Base-by-base conservation (phyloP, 1,284 basidiomycete genomes). In the Rhodotorula glutinis region DNA sequence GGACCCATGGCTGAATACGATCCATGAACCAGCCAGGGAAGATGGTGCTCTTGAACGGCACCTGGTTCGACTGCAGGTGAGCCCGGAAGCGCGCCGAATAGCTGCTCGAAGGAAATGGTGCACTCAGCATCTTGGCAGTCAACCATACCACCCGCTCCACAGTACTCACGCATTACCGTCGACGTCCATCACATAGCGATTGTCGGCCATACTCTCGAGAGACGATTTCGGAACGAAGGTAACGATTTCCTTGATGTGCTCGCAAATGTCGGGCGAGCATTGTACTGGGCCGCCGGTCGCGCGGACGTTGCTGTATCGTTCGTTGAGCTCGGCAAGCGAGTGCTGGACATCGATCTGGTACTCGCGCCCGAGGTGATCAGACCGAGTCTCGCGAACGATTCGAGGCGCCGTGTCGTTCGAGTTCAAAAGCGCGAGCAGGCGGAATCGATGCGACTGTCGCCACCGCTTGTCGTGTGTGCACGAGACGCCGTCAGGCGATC, bases 11-110 rank as follows among this genome's bases (percentile, higher is more conserved):
- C 44, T 71, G 66, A 33, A 75, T 68, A 1, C 69, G 69, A 27
- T 73, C 71, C 17, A 58, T 25, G 60, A 69, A 76, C 73, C 74
- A 88, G 77, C 47, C 49, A 0, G 85, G 85, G 71, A 85, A 87
- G 43, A 85, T 80, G 0, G 85, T 87, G 7, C 83, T 79, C 75
- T 87, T 88, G 76, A 88, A 84, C 14, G 88, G 78, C 44, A 87
- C 78, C 4, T 86, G 82, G 60, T 86, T 86, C 29, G 84, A 82
- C 33, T 83, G 83, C 69, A 89, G 83, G 14, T 88, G 80, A 1
- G 86, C 63, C 58, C 43, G 49, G 46, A 47, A 49, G 27, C 33
- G 60, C 10, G 43, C 52, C 8, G 27, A n/a, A 29, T 49, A 25
- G 14, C 49, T 51, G 49, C 21, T 11, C 8, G 3, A 13, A 9